phyloP scores from a whole-genome alignment of 352 stramenopile species.

The Chrysophaeum taylorii region DNA sequence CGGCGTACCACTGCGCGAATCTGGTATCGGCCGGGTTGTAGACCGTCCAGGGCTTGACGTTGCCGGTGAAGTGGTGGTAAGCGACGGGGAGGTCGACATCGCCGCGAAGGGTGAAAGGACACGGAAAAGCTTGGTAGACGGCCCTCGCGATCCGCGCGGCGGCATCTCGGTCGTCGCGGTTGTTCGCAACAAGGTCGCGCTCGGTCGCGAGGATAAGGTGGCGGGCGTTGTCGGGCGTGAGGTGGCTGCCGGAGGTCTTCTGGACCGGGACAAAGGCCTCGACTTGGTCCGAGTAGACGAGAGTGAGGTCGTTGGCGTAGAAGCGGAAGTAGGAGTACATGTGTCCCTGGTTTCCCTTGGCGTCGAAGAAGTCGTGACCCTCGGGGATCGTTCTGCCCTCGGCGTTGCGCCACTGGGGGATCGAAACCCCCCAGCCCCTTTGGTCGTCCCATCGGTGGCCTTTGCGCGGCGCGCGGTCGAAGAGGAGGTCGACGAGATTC shows the following conservation, averaged over 20 bases:
- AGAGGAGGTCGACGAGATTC: not conserved
- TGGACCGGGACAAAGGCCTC: not conserved
- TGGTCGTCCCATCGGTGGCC: not conserved
- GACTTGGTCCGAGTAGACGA: not conserved
- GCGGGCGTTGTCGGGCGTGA: not conserved
- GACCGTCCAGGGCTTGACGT: not conserved
- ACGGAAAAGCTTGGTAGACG: not conserved
- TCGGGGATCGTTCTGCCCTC: not conserved
- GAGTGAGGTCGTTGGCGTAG: not conserved
- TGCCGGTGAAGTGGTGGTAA: conserved; percentile 7
- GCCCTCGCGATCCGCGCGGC: not conserved
- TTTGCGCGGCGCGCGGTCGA: not conserved
- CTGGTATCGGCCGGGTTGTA: not conserved
- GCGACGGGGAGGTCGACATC: not conserved
- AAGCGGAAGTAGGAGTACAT: conserved; percentile 12
- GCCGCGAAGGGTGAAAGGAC: not conserved
- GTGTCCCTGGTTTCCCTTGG: conserved; percentile 1
- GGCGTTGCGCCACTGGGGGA: not conserved
- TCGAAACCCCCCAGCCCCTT: not conserved
- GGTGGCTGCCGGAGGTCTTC: not conserved
- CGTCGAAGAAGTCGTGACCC: conserved; percentile 1
- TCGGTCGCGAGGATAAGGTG: not conserved
- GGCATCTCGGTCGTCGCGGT: too few relatives aligned
- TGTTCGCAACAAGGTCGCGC: too few relatives aligned
- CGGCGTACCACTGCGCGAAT: not conserved